phyloP scores from a whole-genome alignment of 2,329 filamentous ascomycete genomes.

The Fusarium sambucinum region DNA sequence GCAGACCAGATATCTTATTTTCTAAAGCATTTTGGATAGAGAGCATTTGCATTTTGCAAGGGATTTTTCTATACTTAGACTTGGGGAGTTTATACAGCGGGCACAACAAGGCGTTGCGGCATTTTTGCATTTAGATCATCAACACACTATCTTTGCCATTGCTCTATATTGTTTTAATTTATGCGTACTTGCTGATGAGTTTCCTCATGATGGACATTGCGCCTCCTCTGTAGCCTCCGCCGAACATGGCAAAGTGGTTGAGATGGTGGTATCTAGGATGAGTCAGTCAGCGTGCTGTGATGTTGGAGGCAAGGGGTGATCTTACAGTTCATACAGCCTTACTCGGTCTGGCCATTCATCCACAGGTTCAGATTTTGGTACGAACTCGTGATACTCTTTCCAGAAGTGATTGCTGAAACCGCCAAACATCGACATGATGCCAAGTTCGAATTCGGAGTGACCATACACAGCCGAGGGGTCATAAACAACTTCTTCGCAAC shows the following conservation, averaged over 20 bases:
- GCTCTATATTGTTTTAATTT: constrained; percentile 41
- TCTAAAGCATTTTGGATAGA: constrained; percentile 18
- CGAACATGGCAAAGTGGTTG: constrained; percentile 89
- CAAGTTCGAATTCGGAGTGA: constrained; percentile 89
- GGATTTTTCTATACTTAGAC: constrained; percentile 36
- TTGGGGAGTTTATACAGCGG: constrained; percentile 42
- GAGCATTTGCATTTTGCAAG: constrained; percentile 34
- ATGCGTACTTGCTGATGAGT: constrained; percentile 77
- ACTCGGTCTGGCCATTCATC: constrained; percentile 89
- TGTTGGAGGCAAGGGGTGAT: not conserved
- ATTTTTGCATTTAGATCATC: constrained; percentile 31
- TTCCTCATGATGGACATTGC: constrained; percentile 84
- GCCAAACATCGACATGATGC: constrained; percentile 97
- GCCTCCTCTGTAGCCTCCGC: constrained; percentile 79
- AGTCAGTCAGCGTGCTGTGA: not conserved
- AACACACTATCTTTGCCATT: constrained; percentile 21
- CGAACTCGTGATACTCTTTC: constrained; percentile 79
- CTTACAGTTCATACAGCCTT: constrained; percentile 83
- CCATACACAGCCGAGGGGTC: constrained; percentile 86
- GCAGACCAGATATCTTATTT: constrained; percentile 2
- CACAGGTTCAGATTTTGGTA: constrained; percentile 83
- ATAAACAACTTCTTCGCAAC: constrained; percentile 80
- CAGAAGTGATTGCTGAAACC: constrained; percentile 81
- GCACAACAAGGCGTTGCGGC: constrained; percentile 46
- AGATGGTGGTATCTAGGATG: constrained; percentile 81